Evolutionary conservation across 495 filamentous ascomycete species (phyloP), one percentile per base, ranked within the genome.

Genomic region (Astrocystis sublimbata): DNA sequence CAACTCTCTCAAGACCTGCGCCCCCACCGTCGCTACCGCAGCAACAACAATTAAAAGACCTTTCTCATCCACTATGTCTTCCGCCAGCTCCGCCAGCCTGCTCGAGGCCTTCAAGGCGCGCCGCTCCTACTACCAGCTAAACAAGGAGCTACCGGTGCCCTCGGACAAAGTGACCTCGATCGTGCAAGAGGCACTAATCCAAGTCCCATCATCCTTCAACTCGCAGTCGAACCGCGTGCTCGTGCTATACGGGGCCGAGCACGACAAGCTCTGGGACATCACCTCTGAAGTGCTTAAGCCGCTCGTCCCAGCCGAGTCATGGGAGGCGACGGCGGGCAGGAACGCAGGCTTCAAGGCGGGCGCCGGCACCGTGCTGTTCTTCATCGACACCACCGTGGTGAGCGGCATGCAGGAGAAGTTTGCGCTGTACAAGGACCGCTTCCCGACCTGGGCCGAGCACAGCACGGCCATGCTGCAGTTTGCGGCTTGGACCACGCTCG

Each of bases 381-480:
- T 85, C 75, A 83, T 86, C 73, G 85, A 87, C 76, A 73, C 75
- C 36, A 65, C 71, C 24, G 73, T 77, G 35, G 76, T 89, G 61
- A 61, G 80, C 53, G 68, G 50, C 21, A 71, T 87, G 60, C 79
- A 87, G 73, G 71, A 75, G 30, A 78, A 83, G 54, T 84, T 80
- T 70, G 73, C 83, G 5, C 21, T 77, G 23, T 88, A 86, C 79
- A 81, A 83, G 56, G 83, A 88, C 69, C 79, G 80, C 46, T 88
- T 88, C 83, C 85, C 81, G 62, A 64, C 65, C 68, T 89, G 85
- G 85, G 82, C 83, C 57, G 70, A 76, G 40, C 86, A 91, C 72
- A 81, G 79, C 41, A 77, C 73, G 57, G 89, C 78, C 71, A 91
- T 91, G 86, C 78, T 86, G 70, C 87, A 91, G 75, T 85, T 78